A percentile compares a stretch with the other conserved stretches of the same genome.
phyloP scores from a whole-genome alignment of 2,329 filamentous ascomycete species.

The Ophiostoma piceae region DNA sequence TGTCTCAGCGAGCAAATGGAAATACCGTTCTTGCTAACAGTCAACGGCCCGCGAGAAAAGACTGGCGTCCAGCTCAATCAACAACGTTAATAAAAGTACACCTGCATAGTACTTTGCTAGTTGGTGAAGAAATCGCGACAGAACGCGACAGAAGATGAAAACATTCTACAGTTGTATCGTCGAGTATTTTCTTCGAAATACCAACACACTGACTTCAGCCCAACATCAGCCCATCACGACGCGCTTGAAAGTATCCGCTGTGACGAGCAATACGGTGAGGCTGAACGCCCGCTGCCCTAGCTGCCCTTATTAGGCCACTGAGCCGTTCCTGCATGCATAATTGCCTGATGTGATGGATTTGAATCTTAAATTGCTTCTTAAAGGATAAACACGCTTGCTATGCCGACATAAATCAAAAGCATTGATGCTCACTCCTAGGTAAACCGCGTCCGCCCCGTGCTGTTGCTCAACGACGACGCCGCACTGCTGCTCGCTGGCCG shows the following conservation, averaged over 20 bases:
- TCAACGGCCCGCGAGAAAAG: background rate
- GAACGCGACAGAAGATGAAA: background rate
- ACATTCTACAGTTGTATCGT: background rate
- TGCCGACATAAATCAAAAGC: background rate
- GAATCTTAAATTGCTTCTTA: too few relatives aligned
- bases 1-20: background rate
- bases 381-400: background rate
- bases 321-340: background rate
- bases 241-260: background rate
- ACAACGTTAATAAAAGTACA: background rate
- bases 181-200: too few relatives aligned
- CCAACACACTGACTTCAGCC: background rate
- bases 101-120: background rate
- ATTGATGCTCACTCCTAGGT: background rate
- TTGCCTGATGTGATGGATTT: background rate
- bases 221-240: background rate
- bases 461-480: conserved; percentile 24
- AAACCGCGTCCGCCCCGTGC: conserved; percentile 24
- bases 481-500: conserved; percentile 26
- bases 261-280: background rate
- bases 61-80: background rate
- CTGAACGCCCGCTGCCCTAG: background rate
- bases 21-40: background rate
- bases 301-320: background rate
- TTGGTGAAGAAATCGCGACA: background rate